Evolutionary conservation across 1,284 basidiomycete genomes (phyloP), one percentile per base, ranked within the genome.

Genomic region (Tilletia caries): DNA sequence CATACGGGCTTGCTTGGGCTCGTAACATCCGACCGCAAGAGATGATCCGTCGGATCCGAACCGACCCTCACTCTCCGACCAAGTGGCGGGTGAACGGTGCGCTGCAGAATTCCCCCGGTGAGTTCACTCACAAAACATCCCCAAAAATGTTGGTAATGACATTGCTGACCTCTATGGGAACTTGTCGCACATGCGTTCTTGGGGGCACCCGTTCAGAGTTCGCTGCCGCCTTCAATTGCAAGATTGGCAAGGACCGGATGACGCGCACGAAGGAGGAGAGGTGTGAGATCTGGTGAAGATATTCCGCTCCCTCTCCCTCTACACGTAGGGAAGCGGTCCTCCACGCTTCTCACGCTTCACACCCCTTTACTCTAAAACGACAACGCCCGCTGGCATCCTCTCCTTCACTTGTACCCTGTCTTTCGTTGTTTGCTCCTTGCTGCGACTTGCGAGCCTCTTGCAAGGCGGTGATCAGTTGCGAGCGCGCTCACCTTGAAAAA

Each of bases 31-130:
- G 78, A 2, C 34, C 71, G 32, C 72, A 73, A 54, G 80, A 82
- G 69, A 73, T 74, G 64, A 67, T 82, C n/a, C 71, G 71, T 66
- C 71, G 81, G 2, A 71, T 81, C 18, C 67, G 75, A 20, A 82
- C 81, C 18, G 81, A 82, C 66, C 77, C 79, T 33, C 81, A 82
- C 75, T 79, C 79, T 44, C 80, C 81, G 8, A 80, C 76, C 41
- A 76, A 75, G 70, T 82, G 71, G 73, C 69, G 81, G 4, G 76
- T 81, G 41, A 80, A 77, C 34, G 79, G 75, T 5, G 73, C 78
- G 12, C 66, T 82, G 15, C 70, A 70, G 66, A 82, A 82, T 72
- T 72, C 68, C 65, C 71, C 72, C 33, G 52, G 52, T 54, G 23
- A 23, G 52, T 54, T 72, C 37, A 6, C 37, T 41, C 10, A 41